Evolutionary conservation across 2,329 filamentous ascomycete species (phyloP).

Genomic region (Fusarium nematophilum): DNA sequence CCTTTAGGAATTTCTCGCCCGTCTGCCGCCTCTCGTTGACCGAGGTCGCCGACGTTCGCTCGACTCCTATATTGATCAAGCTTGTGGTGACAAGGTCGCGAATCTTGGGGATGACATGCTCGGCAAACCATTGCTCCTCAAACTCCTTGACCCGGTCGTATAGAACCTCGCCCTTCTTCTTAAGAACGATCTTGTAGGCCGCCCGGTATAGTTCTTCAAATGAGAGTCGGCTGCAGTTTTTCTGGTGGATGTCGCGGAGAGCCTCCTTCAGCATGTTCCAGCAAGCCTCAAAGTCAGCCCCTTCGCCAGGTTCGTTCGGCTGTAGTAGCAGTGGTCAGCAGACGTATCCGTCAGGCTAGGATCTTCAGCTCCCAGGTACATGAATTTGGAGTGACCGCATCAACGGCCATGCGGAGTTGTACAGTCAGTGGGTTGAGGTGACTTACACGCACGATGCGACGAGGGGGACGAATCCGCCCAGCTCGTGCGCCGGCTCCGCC

Average conservation of each 20-base stretch:
- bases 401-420: too few species aligned
- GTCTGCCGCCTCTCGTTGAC: slow-evolving; percentile 81
- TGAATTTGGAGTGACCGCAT: not conserved
- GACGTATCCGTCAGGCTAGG: not conserved
- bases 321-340: slow-evolving; percentile 42
- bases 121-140: slow-evolving; percentile 83
- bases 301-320: slow-evolving; percentile 60
- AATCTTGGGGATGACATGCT: slow-evolving; percentile 78
- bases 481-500: slow-evolving; percentile 55
- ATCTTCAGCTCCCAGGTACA: not conserved
- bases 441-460: slow-evolving; percentile 57
- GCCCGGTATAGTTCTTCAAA: slow-evolving; percentile 97
- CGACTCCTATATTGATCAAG: slow-evolving; percentile 70
- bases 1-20: slow-evolving; percentile 84
- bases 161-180: slow-evolving; percentile 83
- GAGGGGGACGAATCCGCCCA: slow-evolving; percentile 57
- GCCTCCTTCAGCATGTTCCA: slow-evolving; percentile 84
- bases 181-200: slow-evolving; percentile 92
- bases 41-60: slow-evolving; percentile 68
- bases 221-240: slow-evolving; percentile 88
- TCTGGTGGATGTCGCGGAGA: slow-evolving; percentile 88
- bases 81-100: slow-evolving; percentile 76
- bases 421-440: not conserved
- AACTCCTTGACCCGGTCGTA: slow-evolving; percentile 85
- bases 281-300: slow-evolving; percentile 84